Base-by-base conservation (phyloP, 1,284 basidiomycete genomes). In the Phylloporus gajari region DNA sequence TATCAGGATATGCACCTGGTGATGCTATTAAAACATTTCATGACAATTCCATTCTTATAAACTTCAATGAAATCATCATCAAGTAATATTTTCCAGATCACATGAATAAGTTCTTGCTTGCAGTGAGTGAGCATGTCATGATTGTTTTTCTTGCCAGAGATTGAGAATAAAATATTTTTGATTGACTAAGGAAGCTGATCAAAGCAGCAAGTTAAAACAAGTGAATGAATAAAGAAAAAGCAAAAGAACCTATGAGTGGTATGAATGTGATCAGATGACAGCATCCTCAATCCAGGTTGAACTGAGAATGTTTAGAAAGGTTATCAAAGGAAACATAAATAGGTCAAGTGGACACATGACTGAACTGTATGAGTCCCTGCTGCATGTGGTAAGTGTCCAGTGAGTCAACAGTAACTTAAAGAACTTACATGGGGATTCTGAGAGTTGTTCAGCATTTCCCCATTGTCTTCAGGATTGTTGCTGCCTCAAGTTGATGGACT, bases 231-330 rank as follows among this genome's bases (percentile, higher is more conserved):
- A 21, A 48, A 48, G 46, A 21, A 23, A 17, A 21, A 5, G 23
- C 5, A 25, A 21, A 48, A 21, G 8, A 25, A 58, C 27, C 2
- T 11, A 73, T 38, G 0, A 3, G 38, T 15, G 35, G 71, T 5
- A 72, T 72, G 27, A 72, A 72, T 4, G 40, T 25, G 6, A 72
- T 62, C 1, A 5, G 70, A 44, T 72, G 69, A 64, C 71, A 72
- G 25, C 35, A 58, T 1, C 70, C 65, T 4, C 58, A 68, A 2
- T 63, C 1, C 23, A 35, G 72, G 5, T 62, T 23, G 5, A 51
- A 0, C 3, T 23, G 5, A 4, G 32, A 13, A n/a, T 68, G 65
- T 17, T 62, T 42, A 9, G 65, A 66, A 6, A 66, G 53, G n/a
- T 66, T 66, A 5, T 19, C 35, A 17, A 65, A 65, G 8, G 35